Base-by-base conservation (phyloP, 441 rosid genomes). In the Francoa sonchifolia region DNA sequence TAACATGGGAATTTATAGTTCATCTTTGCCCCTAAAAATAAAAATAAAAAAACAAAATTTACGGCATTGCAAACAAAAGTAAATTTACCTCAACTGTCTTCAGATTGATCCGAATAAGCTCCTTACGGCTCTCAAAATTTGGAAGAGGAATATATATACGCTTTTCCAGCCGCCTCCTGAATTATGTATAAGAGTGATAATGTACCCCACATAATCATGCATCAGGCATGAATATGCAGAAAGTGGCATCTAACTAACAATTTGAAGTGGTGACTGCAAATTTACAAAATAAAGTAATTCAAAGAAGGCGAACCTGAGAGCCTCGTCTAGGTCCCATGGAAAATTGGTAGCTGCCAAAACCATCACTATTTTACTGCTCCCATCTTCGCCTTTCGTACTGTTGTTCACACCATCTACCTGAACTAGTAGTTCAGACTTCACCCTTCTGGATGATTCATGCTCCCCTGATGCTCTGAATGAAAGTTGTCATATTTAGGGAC, bases 301-400 rank as follows among this genome's bases (percentile, higher is more conserved):
- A 47, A 42, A 30, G 19, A 39, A 9, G 39, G 36, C 41, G 39
- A 53, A 86, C 99, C 99, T 78, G 50, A 90, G 78, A 8, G 99
- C 99, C 72, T 86, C 94, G 34, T 90, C 99, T 59, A 86, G 86
- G 77, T 90, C 96, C 96, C 99, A 90, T 1, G 99, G 99, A 54
- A 90, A 90, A 68, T 90, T 90, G 47, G 99, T 90, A 33, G 99
- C 96, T 21, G 96, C 96, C 62, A 90, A 69, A 47, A 90, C 99
- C 99, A 90, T 86, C 47, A 90, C 99, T 54, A 90, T 78, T 64
- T 90, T 90, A 44, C 83, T 74, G 59, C 78, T 86, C 23, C 99
- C 99, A 50, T 86, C 96, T 73, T 90, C 99, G 55, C 72, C 75
- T 20, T 87, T 82, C 11, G 76, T 67, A 45, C 79, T 70, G 56